Evolutionary conservation across 495 filamentous ascomycete species (phyloP).

Genomic region (Annulohypoxylon nitens): DNA sequence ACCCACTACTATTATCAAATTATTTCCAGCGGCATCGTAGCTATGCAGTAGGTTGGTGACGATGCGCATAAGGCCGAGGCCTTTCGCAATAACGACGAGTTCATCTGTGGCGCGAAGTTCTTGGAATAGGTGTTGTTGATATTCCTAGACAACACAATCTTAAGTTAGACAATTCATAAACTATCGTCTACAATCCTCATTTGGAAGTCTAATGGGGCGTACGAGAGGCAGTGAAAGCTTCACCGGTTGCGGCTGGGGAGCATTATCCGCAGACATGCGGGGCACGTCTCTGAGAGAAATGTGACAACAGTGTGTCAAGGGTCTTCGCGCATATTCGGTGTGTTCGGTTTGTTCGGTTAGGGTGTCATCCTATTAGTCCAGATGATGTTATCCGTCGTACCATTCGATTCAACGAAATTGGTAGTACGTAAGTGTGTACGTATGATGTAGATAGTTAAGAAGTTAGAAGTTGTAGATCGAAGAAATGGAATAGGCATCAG

Average conservation of each 20-base stretch:
- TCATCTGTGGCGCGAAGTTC: conserved; percentile 92
- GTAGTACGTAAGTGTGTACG: conserved; percentile 35
- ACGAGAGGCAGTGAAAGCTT: conserved; percentile 94
- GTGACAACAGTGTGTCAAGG: conserved; percentile 34
- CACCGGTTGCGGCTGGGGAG: conserved; percentile 77
- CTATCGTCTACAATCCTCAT: neutral
- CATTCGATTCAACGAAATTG: neutral
- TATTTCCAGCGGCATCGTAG: conserved; percentile 95
- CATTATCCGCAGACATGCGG: conserved; percentile 66
- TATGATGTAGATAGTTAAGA: neutral
- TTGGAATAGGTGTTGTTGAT: conserved; percentile 92
- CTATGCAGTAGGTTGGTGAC: conserved; percentile 95
- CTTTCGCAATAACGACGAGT: conserved; percentile 89
- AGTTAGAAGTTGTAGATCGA: neutral
- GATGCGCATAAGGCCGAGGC: conserved; percentile 89
- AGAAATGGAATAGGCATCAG: conserved; percentile 20
- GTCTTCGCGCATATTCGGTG: conserved; percentile 40
- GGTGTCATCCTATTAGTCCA: conserved; percentile 24
- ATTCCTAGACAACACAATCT: conserved; percentile 61
- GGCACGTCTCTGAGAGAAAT: conserved; percentile 46
- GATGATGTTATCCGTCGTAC: conserved; percentile 11
- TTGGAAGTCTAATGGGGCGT: conserved; percentile 44
- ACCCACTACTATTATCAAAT: conserved; percentile 88
- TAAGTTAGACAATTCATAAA: conserved; percentile 20
- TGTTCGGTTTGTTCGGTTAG: conserved; percentile 37